Evolutionary conservation across 345 rosid genomes (phyloP).

Genomic region (Acer negundo): DNA sequence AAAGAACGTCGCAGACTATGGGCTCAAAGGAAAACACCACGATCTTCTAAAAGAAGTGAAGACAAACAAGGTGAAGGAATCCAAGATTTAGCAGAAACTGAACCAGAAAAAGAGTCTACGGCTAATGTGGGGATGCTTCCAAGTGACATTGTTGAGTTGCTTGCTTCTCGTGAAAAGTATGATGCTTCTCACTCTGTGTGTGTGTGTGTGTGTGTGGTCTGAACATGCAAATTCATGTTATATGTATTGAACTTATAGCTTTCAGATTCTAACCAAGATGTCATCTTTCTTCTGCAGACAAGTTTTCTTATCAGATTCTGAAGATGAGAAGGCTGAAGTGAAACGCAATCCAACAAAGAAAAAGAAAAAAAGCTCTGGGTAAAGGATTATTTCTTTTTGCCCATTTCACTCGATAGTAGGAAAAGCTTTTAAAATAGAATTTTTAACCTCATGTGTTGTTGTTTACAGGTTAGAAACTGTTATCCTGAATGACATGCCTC

Average conservation of each 20-base stretch:
- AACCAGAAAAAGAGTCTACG: conserved; percentile 39
- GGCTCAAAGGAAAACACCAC: conserved; percentile 65
- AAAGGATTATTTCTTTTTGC: conserved; percentile 12
- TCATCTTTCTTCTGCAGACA: conserved; percentile 43
- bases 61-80: conserved; percentile 25
- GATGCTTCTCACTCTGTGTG: not conserved
- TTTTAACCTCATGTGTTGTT: not conserved
- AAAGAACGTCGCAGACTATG: conserved; percentile 69
- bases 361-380: conserved; percentile 72
- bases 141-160: conserved; percentile 64
- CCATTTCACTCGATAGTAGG: not conserved
- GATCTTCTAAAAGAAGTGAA: conserved; percentile 34
- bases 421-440: not conserved
- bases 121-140: conserved; percentile 75
- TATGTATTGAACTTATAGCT: not conserved
- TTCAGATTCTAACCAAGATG: conserved; percentile 12
- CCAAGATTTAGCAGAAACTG: conserved; percentile 41
- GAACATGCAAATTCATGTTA: too few relatives aligned
- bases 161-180: conserved; percentile 83
- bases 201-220: not conserved
- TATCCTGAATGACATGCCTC: conserved; percentile 68
- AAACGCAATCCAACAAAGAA: conserved; percentile 47
- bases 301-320: conserved; percentile 60
- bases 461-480: conserved; percentile 62
- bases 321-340: conserved; percentile 46